These are phyloP conservation scores for Cladosporium phlei DNA, from an alignment of 2,329 filamentous ascomycete genomes.

Conservation along the genomic window DNA sequence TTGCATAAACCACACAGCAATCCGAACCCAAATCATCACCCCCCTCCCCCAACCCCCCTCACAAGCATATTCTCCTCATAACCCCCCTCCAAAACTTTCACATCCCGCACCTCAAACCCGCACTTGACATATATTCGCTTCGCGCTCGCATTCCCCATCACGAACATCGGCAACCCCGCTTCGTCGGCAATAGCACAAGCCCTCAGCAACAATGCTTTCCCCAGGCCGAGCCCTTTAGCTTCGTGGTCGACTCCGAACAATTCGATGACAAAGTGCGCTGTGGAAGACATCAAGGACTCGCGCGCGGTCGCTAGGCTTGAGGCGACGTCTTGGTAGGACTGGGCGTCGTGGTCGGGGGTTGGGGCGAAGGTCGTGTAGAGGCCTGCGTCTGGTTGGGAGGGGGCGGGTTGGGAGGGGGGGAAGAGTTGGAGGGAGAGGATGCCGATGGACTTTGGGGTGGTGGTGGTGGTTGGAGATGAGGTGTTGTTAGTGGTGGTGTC, in stretches of 20 bases:
- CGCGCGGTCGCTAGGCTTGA: slow-evolving; percentile 10
- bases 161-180: slow-evolving; percentile 18
- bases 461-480: no score
- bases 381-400: slow-evolving; percentile 9
- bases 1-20: not conserved
- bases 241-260: slow-evolving; percentile 25
- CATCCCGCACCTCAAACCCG: slow-evolving; percentile 14
- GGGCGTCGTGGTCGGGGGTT: slow-evolving; percentile 21
- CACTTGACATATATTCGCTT: slow-evolving; percentile 14
- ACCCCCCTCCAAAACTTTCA: slow-evolving; percentile 14
- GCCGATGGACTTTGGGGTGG: slow-evolving; percentile 8
- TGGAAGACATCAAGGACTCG: slow-evolving; percentile 16
- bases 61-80: slow-evolving; percentile 21
- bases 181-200: slow-evolving; percentile 23
- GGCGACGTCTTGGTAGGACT: slow-evolving; percentile 14
- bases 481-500: no score
- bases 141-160: slow-evolving; percentile 24
- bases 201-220: slow-evolving; percentile 18
- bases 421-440: slow-evolving; percentile 2
- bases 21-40: no score
- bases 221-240: slow-evolving; percentile 20
- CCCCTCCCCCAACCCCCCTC: slow-evolving; percentile 1
- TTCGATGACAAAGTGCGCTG: slow-evolving; percentile 18
- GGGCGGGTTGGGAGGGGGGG: slow-evolving; percentile 2
- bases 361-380: slow-evolving; percentile 15